Conservation (phyloP, 768 basidiomycete species). For the Chiua virens region DNA sequence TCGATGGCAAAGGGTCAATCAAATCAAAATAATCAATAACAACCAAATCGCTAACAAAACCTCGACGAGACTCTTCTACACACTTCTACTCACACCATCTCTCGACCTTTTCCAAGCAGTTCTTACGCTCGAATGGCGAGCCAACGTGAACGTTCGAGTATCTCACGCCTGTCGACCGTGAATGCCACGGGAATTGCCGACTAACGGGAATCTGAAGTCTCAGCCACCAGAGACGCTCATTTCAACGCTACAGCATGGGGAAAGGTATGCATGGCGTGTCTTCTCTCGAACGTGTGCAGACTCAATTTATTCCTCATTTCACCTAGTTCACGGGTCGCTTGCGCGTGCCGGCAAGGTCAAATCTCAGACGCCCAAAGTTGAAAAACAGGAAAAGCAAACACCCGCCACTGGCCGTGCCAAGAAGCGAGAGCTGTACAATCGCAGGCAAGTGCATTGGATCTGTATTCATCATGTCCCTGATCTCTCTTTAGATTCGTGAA, state of each 20-base stretch:
- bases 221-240: conserved; percentile 24
- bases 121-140: too few relatives aligned
- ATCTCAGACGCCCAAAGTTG: conserved; percentile 96
- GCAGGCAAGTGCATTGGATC: conserved; percentile 57
- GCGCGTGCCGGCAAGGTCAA: conserved; percentile 99
- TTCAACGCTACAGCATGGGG: conserved; percentile 64
- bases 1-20: conserved; percentile 12
- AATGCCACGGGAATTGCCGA: conserved; percentile 22
- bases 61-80: too few relatives aligned
- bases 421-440: conserved; percentile 92
- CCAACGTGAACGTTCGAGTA: too few relatives aligned
- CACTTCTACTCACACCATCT: too few relatives aligned
- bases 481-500: conserved; percentile 72
- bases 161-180: too few relatives aligned
- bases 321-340: conserved; percentile 94
- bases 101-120: too few relatives aligned
- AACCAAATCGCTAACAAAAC: not conserved
- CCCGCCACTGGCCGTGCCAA: conserved; percentile 93
- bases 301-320: not conserved
- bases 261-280: conserved; percentile 47
- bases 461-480: not conserved
- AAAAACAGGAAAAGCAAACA: conserved; percentile 99
- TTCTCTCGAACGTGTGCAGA: not conserved
- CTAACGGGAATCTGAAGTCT: conserved; percentile 40
- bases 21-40: conserved; percentile 18